Base-by-base conservation (phyloP, 2,329 filamentous ascomycete genomes). In the Fusarium albidum region DNA sequence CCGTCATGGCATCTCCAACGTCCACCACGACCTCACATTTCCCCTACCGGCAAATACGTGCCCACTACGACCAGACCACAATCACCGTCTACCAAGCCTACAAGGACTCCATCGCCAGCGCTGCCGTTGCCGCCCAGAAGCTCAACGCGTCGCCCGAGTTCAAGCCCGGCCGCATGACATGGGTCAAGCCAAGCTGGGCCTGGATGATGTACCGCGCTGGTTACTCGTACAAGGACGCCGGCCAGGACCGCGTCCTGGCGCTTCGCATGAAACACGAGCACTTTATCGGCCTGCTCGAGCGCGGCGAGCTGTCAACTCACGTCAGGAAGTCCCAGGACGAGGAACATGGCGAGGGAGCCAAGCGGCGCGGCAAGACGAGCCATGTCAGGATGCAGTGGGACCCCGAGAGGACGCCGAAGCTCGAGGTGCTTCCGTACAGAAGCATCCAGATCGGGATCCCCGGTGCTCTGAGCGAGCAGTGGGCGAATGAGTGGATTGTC, bases 171-270 rank as follows among this genome's bases (percentile, higher is more conserved):
- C 79, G 84, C 44, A 87, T 86, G 83, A 87, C 84, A 5, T 87
- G 85, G 85, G 80, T 87, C 59, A 87, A 87, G 64, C 84, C 84
- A 0, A 82, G 78, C 52, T 88, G 83, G 79, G 73, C 75, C 39
- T 88, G 85, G 85, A 84, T 86, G 79, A 80, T 86, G 70, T 87
- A 88, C 66, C 82, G 85, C 40, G 76, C 77, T 15, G 84, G 83
- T 13, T 88, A 86, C 71, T 81, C 80, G 1, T 78, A 75, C 68
- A 87, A 87, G 61, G 82, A 84, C 54, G 26, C 67, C 0, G 69
- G 77, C 3, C 84, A 88, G 68, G 74, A 77, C 28, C 78, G 77
- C 39, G 82, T 87, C 21, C 75, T 88, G 2, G 84, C 85, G 1
- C 70, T 88, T 6, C 79, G 75, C 41, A 81, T 87, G 71, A 78